Percentiles rank a stretch among this genome's conserved stretches.
These are phyloP conservation scores for Penicillium coprophilum DNA, from an alignment of 495 filamentous ascomycete species.

Conservation along the genomic window DNA sequence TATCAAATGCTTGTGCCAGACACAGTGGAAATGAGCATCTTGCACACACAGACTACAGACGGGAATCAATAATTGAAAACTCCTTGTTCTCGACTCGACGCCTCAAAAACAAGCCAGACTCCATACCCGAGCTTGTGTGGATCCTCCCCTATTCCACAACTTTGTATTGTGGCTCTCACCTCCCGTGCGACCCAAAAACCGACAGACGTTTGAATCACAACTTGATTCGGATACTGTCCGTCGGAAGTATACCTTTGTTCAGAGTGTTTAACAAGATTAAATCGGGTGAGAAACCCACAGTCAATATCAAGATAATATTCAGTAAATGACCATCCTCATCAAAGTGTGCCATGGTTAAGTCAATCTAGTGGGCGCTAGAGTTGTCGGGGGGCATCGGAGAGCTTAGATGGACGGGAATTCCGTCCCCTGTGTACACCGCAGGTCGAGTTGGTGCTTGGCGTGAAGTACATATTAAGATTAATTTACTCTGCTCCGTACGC, in stretches of 20 bases:
- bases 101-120: constrained; percentile 16
- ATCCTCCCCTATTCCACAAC: constrained; percentile 18
- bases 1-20: not conserved
- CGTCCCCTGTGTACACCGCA: constrained; percentile 24
- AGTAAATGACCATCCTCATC: constrained; percentile 28
- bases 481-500: not conserved
- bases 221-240: constrained; percentile 6
- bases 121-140: constrained; percentile 19
- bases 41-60: constrained; percentile 1
- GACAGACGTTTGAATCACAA: constrained; percentile 3
- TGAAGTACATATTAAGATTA: not conserved
- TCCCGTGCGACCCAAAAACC: constrained; percentile 1
- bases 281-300: constrained; percentile 10
- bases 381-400: constrained; percentile 18
- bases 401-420: constrained; percentile 24
- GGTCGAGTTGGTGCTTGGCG: constrained; percentile 13
- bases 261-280: not conserved
- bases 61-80: constrained; percentile 48
- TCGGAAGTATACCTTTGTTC: constrained; percentile 7
- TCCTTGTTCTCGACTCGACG: constrained; percentile 43
- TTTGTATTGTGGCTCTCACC: constrained; percentile 15
- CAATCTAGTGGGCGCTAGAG: constrained; percentile 31
- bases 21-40: not conserved
- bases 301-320: constrained; percentile 14
- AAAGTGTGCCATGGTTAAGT: constrained; percentile 33